A percentile compares a stretch with the other conserved stretches of the same genome.
phyloP scores from a whole-genome alignment of 495 filamentous ascomycete species.

The Neurospora sp. region DNA sequence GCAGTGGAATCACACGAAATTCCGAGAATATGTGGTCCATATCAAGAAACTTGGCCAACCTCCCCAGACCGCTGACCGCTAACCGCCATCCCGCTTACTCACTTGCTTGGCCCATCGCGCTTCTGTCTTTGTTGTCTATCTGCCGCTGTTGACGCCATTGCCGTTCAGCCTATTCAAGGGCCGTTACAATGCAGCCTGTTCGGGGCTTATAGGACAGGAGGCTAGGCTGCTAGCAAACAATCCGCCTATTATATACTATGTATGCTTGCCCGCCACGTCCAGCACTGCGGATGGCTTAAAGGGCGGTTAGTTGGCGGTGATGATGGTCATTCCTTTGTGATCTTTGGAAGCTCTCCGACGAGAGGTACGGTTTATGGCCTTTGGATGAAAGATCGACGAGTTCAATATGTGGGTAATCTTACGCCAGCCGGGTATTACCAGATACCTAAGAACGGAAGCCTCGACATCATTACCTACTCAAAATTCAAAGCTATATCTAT shows the following conservation, averaged over 20 bases:
- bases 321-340: background rate
- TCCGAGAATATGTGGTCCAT: background rate
- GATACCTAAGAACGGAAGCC: too few species aligned
- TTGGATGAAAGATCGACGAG: background rate
- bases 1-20: background rate
- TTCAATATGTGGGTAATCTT: background rate
- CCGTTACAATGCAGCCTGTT: background rate
- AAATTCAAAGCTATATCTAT: background rate
- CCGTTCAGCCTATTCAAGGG: background rate
- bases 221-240: background rate
- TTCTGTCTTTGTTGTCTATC: background rate
- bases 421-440: background rate
- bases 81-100: background rate
- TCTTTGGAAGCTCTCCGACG: background rate
- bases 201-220: background rate
- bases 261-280: background rate
- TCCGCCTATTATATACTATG: background rate
- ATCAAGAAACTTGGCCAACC: background rate
- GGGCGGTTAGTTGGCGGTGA: background rate
- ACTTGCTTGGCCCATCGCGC: background rate
- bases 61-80: background rate
- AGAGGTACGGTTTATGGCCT: too few species aligned
- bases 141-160: background rate
- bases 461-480: background rate
- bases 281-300: background rate